Percentiles rank a stretch among this genome's conserved stretches.
Evolutionary conservation across 345 rosid genomes (phyloP).

Genomic region (Lumnitzera littorea): DNA sequence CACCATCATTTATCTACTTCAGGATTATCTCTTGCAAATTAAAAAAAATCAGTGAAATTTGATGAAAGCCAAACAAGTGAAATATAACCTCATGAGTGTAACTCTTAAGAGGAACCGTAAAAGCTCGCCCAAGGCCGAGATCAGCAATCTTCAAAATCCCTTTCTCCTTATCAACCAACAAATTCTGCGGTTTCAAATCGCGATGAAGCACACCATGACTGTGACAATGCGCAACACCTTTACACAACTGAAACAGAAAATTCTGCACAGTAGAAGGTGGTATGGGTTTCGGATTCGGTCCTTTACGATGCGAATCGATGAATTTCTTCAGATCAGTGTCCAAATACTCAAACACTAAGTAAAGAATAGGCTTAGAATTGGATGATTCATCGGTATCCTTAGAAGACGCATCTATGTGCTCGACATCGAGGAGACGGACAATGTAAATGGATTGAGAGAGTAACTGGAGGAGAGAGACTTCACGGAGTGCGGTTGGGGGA

Average conservation of each 20-base stretch:
- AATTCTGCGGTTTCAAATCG: constrained; percentile 91
- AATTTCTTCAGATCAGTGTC: constrained; percentile 94
- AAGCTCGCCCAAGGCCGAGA: constrained; percentile 84
- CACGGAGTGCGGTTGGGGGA: constrained; percentile 95
- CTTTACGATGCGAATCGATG: constrained; percentile 71
- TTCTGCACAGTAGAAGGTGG: constrained; percentile 54
- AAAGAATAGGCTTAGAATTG: constrained; percentile 55
- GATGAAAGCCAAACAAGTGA: neutral
- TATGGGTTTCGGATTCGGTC: constrained; percentile 63
- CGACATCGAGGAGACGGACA: constrained; percentile 88
- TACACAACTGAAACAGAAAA: constrained; percentile 77
- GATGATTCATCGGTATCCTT: constrained; percentile 6
- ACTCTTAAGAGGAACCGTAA: constrained; percentile 86
- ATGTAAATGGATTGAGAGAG: constrained; percentile 81
- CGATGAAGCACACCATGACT: constrained; percentile 93
- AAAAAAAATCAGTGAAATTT: too few species aligned
- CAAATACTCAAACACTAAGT: constrained; percentile 82
- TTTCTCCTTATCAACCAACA: constrained; percentile 71
- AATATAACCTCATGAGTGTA: constrained; percentile 65
- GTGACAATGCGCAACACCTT: constrained; percentile 93
- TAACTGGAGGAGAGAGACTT: constrained; percentile 90
- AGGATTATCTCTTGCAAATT: too few species aligned
- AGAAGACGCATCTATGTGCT: constrained; percentile 48
- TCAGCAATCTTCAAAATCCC: constrained; percentile 88
- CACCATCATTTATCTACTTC: too few species aligned